Base-by-base conservation (phyloP, 2,329 filamentous ascomycete genomes). In the Sporothrix brunneoviolacea region DNA sequence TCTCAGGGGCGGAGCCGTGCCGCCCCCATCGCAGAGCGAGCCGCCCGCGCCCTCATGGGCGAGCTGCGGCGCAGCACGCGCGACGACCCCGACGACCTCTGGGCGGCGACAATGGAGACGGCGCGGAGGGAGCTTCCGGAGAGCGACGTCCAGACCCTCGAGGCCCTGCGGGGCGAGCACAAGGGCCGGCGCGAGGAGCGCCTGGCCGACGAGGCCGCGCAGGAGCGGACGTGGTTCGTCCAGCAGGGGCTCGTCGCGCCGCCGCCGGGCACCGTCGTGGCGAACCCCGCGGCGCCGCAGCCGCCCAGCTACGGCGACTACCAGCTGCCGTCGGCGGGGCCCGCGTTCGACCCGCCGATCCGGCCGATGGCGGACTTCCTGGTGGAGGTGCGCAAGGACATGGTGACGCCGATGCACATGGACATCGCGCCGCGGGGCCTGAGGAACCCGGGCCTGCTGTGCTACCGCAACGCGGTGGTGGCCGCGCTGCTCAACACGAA, bases 391-490 rank as follows among this genome's bases (percentile, higher is more conserved):
- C 54, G 52, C 4, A 5, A 10, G 12, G 54, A 55, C 27, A 27
- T 57, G 27, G 9, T 36, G 5, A 19, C 18, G n/a, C 49, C 49
- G 13, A 39, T 55, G 21, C 56, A 43, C 8, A 8, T 19, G 37
- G 12, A 16, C 8, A 16, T 38, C 8, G 12, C 4, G 24, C 50
- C 55, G 12, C 42, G 42, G 4, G 54, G 54, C 2, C 21, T 55
- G 3, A 3, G 1, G 12, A 58, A 58, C 36, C 54, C 54, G 3
- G 9, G 35, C n/a, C 16, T 12, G 4, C 48, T 57, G 15, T 58
- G 56, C 51, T 58, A 58, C 53, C 56, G 56, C 28, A 57, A 58
- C 44, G 27, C 56, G 2, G 44, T 54, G 4, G 8, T 58, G 8
- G 36, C 32, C 15, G 47, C 56, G 3, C 47, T 58, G 38, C 48